Percentiles rank a stretch among this genome's conserved stretches.
Evolutionary conservation across 169 alveolate genomes (phyloP).

Genomic region (Perkinsus chesapeaki): DNA sequence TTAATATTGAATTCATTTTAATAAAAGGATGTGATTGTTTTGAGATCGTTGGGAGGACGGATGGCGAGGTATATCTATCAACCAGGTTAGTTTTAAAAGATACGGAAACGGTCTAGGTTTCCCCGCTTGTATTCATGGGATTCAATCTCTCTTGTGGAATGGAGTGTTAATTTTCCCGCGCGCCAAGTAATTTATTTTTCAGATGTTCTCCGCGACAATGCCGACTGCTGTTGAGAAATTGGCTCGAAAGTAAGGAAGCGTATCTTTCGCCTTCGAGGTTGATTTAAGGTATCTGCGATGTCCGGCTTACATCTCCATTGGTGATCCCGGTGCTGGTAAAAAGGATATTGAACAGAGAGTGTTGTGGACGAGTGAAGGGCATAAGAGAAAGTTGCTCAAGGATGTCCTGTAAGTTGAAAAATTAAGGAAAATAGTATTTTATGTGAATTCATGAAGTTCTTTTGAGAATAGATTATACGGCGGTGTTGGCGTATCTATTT

Average conservation of each 20-base stretch:
- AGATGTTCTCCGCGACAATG: slow-evolving; percentile 93
- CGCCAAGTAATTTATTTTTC: neutral
- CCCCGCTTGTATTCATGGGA: too few relatives aligned
- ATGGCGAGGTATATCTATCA: too few relatives aligned
- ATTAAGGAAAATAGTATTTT: neutral
- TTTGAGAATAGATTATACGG: too few relatives aligned
- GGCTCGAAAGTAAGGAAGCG: slow-evolving; percentile 62
- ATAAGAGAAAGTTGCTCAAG: slow-evolving; percentile 56
- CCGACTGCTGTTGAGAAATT: slow-evolving; percentile 84
- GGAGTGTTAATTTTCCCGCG: neutral
- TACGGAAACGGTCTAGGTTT: too few relatives aligned
- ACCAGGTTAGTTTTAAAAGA: neutral
- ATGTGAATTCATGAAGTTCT: too few relatives aligned
- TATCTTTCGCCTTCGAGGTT: neutral
- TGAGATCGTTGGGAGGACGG: too few relatives aligned
- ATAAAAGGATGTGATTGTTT: too few relatives aligned
- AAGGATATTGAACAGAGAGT: slow-evolving; percentile 79
- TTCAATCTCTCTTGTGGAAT: too few relatives aligned
- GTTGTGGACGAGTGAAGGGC: slow-evolving; percentile 75
- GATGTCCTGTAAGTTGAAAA: slow-evolving; percentile 17
- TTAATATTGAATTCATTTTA: too few relatives aligned
- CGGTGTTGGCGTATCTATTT: too few relatives aligned
- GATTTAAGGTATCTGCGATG: slow-evolving; percentile 64
- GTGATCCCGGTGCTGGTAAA: slow-evolving; percentile 91
- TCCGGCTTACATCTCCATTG: slow-evolving; percentile 83